Conservation (phyloP, 2,329 filamentous ascomycete species). For the Xylaria sp. region DNA sequence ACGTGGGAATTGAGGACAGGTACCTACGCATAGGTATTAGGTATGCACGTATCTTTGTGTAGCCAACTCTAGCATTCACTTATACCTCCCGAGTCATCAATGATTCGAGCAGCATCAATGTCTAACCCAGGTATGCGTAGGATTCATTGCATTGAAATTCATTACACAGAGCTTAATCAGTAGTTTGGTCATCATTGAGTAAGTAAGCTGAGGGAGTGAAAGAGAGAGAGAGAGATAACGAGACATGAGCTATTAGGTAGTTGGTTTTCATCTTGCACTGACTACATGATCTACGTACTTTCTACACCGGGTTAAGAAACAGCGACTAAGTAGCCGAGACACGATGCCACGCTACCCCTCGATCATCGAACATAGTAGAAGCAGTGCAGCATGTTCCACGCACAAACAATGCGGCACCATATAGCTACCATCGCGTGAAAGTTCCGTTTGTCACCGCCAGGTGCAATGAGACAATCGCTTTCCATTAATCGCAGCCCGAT, state of each 20-base stretch:
- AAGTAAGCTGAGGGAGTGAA: no score
- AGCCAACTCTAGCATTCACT: background rate
- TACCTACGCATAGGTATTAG: background rate
- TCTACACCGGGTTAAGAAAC: background rate
- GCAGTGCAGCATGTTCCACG: no score
- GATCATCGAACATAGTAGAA: background rate
- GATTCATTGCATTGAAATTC: background rate
- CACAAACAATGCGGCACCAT: background rate
- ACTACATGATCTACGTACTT: background rate
- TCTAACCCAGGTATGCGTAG: no score
- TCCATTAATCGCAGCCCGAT: background rate
- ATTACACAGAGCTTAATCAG: no score
- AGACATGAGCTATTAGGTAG: background rate
- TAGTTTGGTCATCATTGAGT: no score
- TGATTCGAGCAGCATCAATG: background rate
- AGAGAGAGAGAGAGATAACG: no score
- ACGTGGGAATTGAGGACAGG: conserved; percentile 22
- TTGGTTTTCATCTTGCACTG: background rate
- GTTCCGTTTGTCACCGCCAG: background rate
- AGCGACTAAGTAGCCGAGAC: background rate
- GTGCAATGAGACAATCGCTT: background rate
- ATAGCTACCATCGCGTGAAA: background rate
- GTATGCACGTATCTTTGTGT: conserved; percentile 4
- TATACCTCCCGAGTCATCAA: background rate
- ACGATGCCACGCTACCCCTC: background rate